phyloP scores from a whole-genome alignment of 345 rosid species.

The Salix dunnii region DNA sequence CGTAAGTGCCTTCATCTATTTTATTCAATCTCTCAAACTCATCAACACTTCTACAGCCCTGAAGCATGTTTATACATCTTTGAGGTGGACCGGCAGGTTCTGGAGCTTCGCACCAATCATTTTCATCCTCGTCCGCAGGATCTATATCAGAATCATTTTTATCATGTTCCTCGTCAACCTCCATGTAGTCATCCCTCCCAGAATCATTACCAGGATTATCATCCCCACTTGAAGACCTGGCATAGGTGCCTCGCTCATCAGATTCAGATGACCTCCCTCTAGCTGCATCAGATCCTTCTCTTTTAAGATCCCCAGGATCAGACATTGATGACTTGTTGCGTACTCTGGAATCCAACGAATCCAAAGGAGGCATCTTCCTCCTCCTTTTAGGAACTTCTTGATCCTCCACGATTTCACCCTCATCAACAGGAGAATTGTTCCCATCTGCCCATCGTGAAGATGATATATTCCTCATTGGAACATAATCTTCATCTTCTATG shows the following conservation, averaged over 20 bases:
- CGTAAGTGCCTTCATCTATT: conserved; percentile 99
- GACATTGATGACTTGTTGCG: conserved; percentile 56
- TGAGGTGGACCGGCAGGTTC: conserved; percentile 59
- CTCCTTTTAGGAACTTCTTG: conserved; percentile 57
- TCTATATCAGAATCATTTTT: conserved; percentile 43
- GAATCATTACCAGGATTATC: conserved; percentile 45
- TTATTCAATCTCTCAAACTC: conserved; percentile 96
- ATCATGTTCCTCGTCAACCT: conserved; percentile 47
- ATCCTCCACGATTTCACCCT: conserved; percentile 79
- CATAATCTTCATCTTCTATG: conserved; percentile 68
- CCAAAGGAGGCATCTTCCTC: conserved; percentile 45
- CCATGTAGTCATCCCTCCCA: conserved; percentile 69
- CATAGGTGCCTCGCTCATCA: conserved; percentile 44
- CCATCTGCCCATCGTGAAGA: conserved; percentile 98
- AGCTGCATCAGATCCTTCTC: conserved; percentile 51
- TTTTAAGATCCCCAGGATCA: conserved; percentile 51
- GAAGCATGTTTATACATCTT: conserved; percentile 91
- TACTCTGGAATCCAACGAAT: conserved; percentile 36
- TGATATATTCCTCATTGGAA: conserved; percentile 75
- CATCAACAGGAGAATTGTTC: conserved; percentile 76
- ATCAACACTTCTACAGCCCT: conserved; percentile 95
- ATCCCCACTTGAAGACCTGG: conserved; percentile 56
- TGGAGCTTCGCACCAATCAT: conserved; percentile 43
- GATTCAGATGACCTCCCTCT: conserved; percentile 62
- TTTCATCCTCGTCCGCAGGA: conserved; percentile 50